Evolutionary conservation across 257 asterid species (phyloP), one percentile per base, ranked within the genome.

Genomic region (Knoxia roxburghii): DNA sequence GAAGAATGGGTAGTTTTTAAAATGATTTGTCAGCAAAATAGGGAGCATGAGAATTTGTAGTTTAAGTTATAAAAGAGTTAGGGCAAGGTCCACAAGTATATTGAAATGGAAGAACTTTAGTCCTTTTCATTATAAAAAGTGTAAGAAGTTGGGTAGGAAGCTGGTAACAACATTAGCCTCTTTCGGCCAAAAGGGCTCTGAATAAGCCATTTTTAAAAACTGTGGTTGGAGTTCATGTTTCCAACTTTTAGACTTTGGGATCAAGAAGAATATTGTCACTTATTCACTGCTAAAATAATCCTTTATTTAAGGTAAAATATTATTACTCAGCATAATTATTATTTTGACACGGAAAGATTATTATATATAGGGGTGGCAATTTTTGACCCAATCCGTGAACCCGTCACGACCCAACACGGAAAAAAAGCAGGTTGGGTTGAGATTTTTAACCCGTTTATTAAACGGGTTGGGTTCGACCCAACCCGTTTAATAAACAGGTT

Each of bases 161-260:
- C 30, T 33, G 58, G 59, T 20, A 64, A 13, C 32, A 65, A 49
- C 24, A 53, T 65, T 49, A 13, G 60, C 60, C n/a, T 33, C 70
- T 65, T 65, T 65, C 70, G 60, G 70, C 60, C 69, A 35, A 65
- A 37, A 30, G 32, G 21, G 27, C 6, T 18, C 11, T 48, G 58
- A 0, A 3, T 4, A 65, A 64, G 54, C 29, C 30, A 64, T 64
- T n/a, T n/a, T n/a, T n/a, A 65, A 50, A 65, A n/a, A 18, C 33
- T 49, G 45, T 50, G 60, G 33, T 20, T 49, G 70, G 32, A 50
- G 40, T 49, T n/a, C n/a, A 65, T 23, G 35, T 49, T 65, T 65
- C 60, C 35, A 50, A 20, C 60, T 50, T 65, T 62, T 62, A 17
- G 45, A 29, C 60, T 50, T 65, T 49, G 13, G 18, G 11, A 15